phyloP scores from a whole-genome alignment of 164 flowering plant species.

The Berberis thunbergii region DNA sequence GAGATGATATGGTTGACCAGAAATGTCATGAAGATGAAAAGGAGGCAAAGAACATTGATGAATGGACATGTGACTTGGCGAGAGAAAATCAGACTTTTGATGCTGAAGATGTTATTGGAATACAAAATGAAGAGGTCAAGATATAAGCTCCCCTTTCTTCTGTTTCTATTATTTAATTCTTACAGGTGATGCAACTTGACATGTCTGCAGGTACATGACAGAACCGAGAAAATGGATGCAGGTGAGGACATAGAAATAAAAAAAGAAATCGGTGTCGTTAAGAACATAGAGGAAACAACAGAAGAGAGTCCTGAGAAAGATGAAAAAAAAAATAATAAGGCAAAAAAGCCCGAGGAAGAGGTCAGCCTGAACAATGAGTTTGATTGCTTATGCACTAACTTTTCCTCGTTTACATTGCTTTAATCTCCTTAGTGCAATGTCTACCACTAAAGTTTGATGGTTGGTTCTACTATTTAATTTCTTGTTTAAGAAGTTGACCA shows the following conservation, averaged over 20 bases:
- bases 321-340: not conserved
- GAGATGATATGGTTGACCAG: constrained; percentile 2
- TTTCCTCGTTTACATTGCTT: not conserved
- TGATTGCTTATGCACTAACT: not conserved
- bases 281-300: not conserved
- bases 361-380: constrained; percentile 1
- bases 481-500: not conserved
- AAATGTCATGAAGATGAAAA: constrained; percentile 5
- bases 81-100: not conserved
- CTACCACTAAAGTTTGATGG: not conserved
- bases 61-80: constrained; percentile 1
- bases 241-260: not conserved
- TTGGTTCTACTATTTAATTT: not conserved
- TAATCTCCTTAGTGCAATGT: not conserved
- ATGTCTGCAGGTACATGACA: constrained; percentile 4
- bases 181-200: not conserved
- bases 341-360: not conserved
- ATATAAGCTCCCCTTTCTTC: not conserved
- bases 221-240: not conserved
- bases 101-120: not conserved
- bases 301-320: not conserved
- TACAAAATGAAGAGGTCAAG: constrained; percentile 8
- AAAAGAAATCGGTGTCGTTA: not conserved
- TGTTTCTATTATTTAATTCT: not conserved
- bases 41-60: not conserved